These are phyloP conservation scores for Pleurotus platypus DNA, from an alignment of 768 basidiomycete species.

Conservation along the genomic window DNA sequence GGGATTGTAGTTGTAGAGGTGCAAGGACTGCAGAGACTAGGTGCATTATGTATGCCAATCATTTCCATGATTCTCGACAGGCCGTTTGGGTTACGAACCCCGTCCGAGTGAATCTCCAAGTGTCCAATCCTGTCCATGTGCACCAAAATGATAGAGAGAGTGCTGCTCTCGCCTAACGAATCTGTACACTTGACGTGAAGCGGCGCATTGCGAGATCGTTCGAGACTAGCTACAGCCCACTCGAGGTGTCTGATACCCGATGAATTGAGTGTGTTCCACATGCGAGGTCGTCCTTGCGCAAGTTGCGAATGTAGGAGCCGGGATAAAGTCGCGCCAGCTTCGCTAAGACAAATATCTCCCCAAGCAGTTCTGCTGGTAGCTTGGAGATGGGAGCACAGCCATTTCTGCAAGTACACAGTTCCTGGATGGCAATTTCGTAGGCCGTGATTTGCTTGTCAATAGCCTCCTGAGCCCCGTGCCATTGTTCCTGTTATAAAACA, in stretches of 20 bases:
- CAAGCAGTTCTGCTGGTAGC: not conserved
- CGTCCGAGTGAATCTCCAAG: no score
- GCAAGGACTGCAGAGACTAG: no score
- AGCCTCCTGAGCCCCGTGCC: not conserved
- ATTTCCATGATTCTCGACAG: no score
- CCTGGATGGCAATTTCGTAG: not conserved
- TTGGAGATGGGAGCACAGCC: not conserved
- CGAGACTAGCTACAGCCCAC: not conserved
- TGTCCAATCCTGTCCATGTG: no score
- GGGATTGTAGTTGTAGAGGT: no score
- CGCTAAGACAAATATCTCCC: not conserved
- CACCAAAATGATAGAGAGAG: no score
- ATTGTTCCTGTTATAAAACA: no score
- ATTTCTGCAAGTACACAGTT: not conserved
- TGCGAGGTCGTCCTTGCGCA: not conserved
- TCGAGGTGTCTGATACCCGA: no score
- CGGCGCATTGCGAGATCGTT: not conserved
- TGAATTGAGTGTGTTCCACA: not conserved
- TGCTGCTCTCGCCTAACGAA: no score
- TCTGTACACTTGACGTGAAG: not conserved
- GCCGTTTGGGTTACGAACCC: no score
- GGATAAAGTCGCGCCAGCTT: not conserved
- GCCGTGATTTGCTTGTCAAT: not conserved
- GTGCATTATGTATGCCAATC: no score
- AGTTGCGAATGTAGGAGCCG: not conserved